These are phyloP conservation scores for Ceratocystis albifundus DNA, from an alignment of 2,329 filamentous ascomycete species.

Conservation along the genomic window DNA sequence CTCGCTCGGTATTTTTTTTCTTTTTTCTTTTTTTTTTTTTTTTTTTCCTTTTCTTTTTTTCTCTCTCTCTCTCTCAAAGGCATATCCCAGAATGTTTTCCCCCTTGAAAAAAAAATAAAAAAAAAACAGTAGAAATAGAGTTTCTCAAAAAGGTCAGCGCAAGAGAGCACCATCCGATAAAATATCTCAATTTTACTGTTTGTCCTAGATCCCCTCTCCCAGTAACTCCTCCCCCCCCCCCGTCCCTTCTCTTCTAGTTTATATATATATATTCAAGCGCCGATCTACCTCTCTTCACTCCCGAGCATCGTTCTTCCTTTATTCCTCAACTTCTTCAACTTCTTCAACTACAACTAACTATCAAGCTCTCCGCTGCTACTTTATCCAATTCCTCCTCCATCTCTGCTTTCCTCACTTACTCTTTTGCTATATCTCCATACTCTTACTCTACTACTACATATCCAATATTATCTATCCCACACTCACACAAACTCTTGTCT, in stretches of 20 bases:
- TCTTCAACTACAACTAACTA: background rate
- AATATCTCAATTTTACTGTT: background rate
- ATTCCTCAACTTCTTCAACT: background rate
- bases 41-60: background rate
- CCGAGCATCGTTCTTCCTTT: background rate
- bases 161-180: background rate
- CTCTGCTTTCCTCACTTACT: background rate
- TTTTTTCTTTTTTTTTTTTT: background rate
- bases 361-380: background rate
- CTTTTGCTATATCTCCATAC: background rate
- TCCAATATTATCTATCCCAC: background rate
- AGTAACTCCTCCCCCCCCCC: background rate
- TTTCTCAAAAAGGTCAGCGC: background rate
- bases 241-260: background rate
- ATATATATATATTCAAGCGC: slow-evolving; percentile 10
- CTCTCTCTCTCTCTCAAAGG: background rate
- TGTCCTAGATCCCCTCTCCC: background rate
- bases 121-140: slow-evolving; percentile 4
- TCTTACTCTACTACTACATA: background rate
- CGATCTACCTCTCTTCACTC: slow-evolving; percentile 6
- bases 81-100: background rate
- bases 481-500: background rate
- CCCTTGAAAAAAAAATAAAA: background rate
- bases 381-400: background rate
- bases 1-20: background rate